Percentiles rank a stretch among this genome's conserved stretches.
Evolutionary conservation across 1,139 yeast species (phyloP).

Genomic region (Debaryomyces singareniensis): DNA sequence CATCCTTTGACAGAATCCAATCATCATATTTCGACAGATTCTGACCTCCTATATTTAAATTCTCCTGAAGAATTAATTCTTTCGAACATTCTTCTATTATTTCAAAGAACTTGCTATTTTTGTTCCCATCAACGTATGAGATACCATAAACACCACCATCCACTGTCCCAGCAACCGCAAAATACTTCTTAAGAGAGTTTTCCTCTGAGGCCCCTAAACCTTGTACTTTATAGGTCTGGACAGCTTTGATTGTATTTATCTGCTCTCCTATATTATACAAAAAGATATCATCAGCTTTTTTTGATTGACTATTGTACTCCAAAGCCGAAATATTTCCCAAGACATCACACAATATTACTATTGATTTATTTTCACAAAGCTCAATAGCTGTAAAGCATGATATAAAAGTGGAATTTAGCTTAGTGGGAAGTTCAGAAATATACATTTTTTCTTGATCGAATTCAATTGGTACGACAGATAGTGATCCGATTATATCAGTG

Average conservation of each 20-base stretch:
- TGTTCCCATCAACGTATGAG: no score
- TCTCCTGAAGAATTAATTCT: no score
- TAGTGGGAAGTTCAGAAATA: constrained; percentile 4
- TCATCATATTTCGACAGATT: constrained; percentile 16
- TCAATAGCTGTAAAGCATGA: constrained; percentile 9
- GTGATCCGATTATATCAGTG: constrained; percentile 18
- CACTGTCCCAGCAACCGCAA: constrained; percentile 28
- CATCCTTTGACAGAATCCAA: constrained; percentile 6
- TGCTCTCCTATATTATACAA: constrained; percentile 26
- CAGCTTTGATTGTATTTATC: constrained; percentile 18
- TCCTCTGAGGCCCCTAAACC: neutral
- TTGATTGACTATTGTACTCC: constrained; percentile 4
- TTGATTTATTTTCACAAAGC: constrained; percentile 1
- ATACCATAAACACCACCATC: constrained; percentile 27
- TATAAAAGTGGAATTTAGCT: constrained; percentile 10
- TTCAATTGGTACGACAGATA: constrained; percentile 5
- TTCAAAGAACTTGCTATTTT: no score
- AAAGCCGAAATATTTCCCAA: constrained; percentile 22
- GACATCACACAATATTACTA: constrained; percentile 20
- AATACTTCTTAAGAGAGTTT: constrained; percentile 4
- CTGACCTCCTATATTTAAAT: no score
- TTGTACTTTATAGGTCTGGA: neutral
- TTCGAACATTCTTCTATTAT: no score
- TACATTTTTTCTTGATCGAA: neutral
- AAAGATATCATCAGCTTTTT: constrained; percentile 6